Base-by-base conservation (phyloP, 495 filamentous ascomycete genomes). In the Antarctomyces pellizariae region DNA sequence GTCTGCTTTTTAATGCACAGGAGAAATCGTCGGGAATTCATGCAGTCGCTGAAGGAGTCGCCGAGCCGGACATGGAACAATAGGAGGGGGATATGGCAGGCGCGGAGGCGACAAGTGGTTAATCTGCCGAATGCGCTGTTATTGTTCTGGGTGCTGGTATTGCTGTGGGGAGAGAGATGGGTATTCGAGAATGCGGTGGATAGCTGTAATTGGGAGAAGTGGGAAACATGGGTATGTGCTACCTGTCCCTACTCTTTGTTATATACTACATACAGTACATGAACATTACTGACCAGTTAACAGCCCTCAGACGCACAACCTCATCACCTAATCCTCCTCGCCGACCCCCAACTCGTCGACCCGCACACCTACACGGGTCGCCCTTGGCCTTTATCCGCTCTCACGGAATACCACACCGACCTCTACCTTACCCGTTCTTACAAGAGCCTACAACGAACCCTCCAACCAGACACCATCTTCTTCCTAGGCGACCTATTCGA, bases 401-500 rank as follows among this genome's bases (percentile, higher is more conserved):
- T 86, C 25, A 93, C 84, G 0, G 59, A 83, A 18, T 50, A 58
- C 29, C 72, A 89, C 41, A 90, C 79, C 4, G 89, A 99, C 41
- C 70, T 75, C 32, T 99, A 91, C 40, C 54, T 95, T 31, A 65
- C 71, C 10, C 71, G 80, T 7, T 69, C 71, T 3, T 95, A 83
- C 42, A 60, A 54, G 11, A 56, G 62, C 10, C 56, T 93, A 22
- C 74, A 86, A 38, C 43, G 54, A 11, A 42, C 59, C 5, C 55
- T 95, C 7, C 53, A 62, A 16, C 89, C 89, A 2, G 74, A 86
- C 36, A 82, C 72, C 16, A 58, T 84, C 2, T 56, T 90, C 37
- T 95, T 99, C 44, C 55, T 99, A 0, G 89, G 89, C 3, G 89
- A 99, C 41, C 56, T 99, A 1, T 93, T 99, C 37, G 89, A 99